Base-by-base conservation (phyloP, 2,329 filamentous ascomycete genomes). In the Chaetomium sp. region DNA sequence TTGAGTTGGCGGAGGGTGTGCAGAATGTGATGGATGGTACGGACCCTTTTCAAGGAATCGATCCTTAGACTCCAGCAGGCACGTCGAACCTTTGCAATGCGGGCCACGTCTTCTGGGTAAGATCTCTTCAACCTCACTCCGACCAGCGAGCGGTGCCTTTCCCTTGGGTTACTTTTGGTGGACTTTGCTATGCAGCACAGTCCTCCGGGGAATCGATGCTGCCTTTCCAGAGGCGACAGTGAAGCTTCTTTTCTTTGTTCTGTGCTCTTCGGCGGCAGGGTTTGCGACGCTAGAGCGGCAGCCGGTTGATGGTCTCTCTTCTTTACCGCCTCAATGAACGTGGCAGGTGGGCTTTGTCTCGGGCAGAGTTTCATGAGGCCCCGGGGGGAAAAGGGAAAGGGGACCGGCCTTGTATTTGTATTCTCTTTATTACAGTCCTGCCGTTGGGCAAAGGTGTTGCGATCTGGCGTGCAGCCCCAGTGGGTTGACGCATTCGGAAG, bases 401-500 rank as follows among this genome's bases (percentile, higher is more conserved):
- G 64, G 50, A 38, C 62, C 57, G 64, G 66, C 27, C 64, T 61
- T 68, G 68, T 72, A 69, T 72, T 70, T 72, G 68, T 71, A 70
- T 68, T 51, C 64, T 72, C 70, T 72, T 71, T 71, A 70, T 70
- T 66, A 38, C 29, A 9, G 19, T 19, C 54, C 33, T 58, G 47
- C 51, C 27, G 47, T 50, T 57, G 57, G 53, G 58, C 57, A 58
- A 62, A 33, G 54, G 47, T 29, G 63, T 50, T 66, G 61, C 42
- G 65, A 58, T 69, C 50, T 58, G 63, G 63, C 65, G 58, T 64
- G 62, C 54, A 53, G 31, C 33, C 60, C 60, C 50, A 60, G 62
- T 42, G 61, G 55, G 16, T 65, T 67, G 65, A 70, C 68, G 70
- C 67, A 69, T 71, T 71, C 70, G 70, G 70, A 71, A 69, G 65